These are phyloP conservation scores for Saccharomyces hybrid DNA, from an alignment of 1,139 yeast genomes.

Conservation along the genomic window DNA sequence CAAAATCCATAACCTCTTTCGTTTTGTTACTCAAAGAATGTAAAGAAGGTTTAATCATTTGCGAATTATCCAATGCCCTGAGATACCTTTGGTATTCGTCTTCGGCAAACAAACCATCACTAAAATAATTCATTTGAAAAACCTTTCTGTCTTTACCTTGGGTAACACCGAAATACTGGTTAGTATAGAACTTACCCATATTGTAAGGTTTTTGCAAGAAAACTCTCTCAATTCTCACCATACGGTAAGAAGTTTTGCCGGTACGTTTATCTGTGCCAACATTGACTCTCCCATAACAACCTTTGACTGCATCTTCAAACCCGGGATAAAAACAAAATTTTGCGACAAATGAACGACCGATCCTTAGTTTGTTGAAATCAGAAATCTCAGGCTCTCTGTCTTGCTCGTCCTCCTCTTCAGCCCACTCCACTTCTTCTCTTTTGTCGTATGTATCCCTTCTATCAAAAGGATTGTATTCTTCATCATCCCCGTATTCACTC, in stretches of 20 bases:
- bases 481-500: slow-evolving; percentile 33
- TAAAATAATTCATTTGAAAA: slow-evolving; percentile 68
- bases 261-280: slow-evolving; percentile 62
- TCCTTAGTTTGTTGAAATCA: slow-evolving; percentile 62
- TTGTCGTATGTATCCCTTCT: slow-evolving; percentile 27
- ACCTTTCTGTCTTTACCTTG: slow-evolving; percentile 55
- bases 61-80: slow-evolving; percentile 51
- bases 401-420: slow-evolving; percentile 38
- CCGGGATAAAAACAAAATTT: slow-evolving; percentile 78
- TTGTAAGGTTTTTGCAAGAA: slow-evolving; percentile 51
- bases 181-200: slow-evolving; percentile 48
- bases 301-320: slow-evolving; percentile 59
- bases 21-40: slow-evolving; percentile 62
- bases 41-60: slow-evolving; percentile 49
- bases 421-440: slow-evolving; percentile 32
- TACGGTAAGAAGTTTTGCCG: slow-evolving; percentile 63
- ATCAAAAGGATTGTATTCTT: slow-evolving; percentile 34
- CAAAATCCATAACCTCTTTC: slow-evolving; percentile 52
- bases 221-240: slow-evolving; percentile 71
- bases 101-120: slow-evolving; percentile 61
- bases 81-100: slow-evolving; percentile 71
- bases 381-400: slow-evolving; percentile 38
- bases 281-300: slow-evolving; percentile 75
- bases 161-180: slow-evolving; percentile 48
- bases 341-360: slow-evolving; percentile 70